Base-by-base conservation (phyloP, 164 flowering plant species). In the Buxus sempervirens region DNA sequence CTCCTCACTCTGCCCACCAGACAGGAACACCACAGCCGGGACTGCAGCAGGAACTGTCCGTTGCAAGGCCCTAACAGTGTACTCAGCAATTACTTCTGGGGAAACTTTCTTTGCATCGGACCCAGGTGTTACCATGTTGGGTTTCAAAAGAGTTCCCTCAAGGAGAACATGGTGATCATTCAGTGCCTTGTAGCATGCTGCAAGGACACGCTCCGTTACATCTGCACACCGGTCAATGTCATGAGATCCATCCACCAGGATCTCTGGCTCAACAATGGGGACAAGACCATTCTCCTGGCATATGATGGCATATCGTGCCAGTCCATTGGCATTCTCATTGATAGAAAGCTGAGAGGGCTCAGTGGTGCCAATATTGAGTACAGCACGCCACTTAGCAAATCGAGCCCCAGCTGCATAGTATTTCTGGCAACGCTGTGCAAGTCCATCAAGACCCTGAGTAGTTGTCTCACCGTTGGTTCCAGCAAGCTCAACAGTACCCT, bases 191-290 rank as follows among this genome's bases (percentile, higher is more conserved):
- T 82, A 84, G 73, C 81, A 76, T 4, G 87, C 87, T 38, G 85
- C 87, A 19, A 84, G 81, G 15, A 84, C 87, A 42, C 82, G 77
- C 77, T 83, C 87, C 0, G 87, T 83, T 1, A 78, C 81, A 58
- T 79, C 82, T 0, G 84, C 87, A 54, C 85, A 84, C 9, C 68
- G 74, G 26, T 79, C 63, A 42, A 83, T 83, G 75, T 77, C 78
- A 36, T 82, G 87, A 53, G 84, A 23, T 0, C 87, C 87, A 60
- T 84, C 87, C 2, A 84, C 82, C 24, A 84, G 76, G 63, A 84
- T 77, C 76, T 84, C 87, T 0, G 87, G 87, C 73, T 84, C 87
- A 10, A 84, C 87, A 60, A 84, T 84, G 9, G 87, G 87, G 8
- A 83, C 87, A 61, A 83, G 56, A 0, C 83, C 85, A 55, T 82